These are phyloP conservation scores for Termitomyces sp. DNA, from an alignment of 768 basidiomycete genomes.

Conservation along the genomic window DNA sequence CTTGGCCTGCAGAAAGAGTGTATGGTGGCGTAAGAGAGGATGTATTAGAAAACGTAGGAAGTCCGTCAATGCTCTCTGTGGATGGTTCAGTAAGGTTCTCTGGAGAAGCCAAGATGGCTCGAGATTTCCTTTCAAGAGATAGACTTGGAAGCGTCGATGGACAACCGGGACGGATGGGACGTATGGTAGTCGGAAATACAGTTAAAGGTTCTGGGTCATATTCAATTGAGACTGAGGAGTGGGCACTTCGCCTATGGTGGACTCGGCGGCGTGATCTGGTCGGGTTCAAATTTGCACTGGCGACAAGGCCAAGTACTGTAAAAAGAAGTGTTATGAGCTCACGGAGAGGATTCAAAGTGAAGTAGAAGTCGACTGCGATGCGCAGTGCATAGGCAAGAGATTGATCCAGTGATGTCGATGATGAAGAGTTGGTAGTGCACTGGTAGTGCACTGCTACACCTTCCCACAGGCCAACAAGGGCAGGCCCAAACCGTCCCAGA, in stretches of 20 bases:
- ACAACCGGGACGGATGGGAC: conserved; percentile 17
- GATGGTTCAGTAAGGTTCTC: conserved; percentile 19
- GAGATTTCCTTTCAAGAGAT: conserved; percentile 30
- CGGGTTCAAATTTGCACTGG: conserved; percentile 28
- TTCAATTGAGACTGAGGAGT: conserved; percentile 23
- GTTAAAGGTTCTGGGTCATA: conserved; percentile 16
- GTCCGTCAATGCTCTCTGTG: conserved; percentile 22
- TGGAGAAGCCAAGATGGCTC: conserved; percentile 26
- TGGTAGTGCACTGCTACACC: conserved; percentile 44
- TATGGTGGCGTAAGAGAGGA: conserved; percentile 34
- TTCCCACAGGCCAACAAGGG: conserved; percentile 60
- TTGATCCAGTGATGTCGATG: conserved; percentile 31
- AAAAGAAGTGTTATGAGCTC: conserved; percentile 32
- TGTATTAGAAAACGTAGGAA: conserved; percentile 19
- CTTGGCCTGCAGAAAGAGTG: conserved; percentile 23
- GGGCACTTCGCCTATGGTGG: conserved; percentile 20
- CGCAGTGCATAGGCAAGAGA: conserved; percentile 39
- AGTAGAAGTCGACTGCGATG: conserved; percentile 35
- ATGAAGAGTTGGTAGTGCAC: conserved; percentile 16
- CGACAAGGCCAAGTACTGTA: conserved; percentile 28
- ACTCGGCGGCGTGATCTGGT: conserved; percentile 19
- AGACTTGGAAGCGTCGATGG: conserved; percentile 36
- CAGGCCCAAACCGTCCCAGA: conserved; percentile 24
- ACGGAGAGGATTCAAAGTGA: conserved; percentile 29
- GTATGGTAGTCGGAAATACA: conserved; percentile 14